Percentiles rank a stretch among this genome's conserved stretches.
Evolutionary conservation across 225 moss, liverwort and hornwort genomes (phyloP).

Genomic region (Lunularia cruciata): DNA sequence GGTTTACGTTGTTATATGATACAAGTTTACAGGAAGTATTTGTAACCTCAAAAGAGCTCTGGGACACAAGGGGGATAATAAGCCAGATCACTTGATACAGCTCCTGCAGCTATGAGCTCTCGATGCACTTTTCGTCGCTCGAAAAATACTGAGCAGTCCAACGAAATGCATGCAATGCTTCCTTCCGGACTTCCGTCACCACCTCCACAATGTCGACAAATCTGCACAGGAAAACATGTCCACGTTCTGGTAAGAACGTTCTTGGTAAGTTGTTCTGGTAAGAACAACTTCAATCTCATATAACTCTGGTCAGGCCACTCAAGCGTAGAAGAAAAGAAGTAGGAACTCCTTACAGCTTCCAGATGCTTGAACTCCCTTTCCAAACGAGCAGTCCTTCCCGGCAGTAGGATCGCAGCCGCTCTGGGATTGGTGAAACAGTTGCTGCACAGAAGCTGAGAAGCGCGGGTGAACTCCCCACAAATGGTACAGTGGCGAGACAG

Average conservation of each 20-base stretch:
- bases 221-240: too few species aligned
- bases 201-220: constrained; percentile 94
- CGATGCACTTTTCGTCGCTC: constrained; percentile 84
- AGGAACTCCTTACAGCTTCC: constrained; percentile 53
- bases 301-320: too few species aligned
- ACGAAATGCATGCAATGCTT: constrained; percentile 66
- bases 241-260: too few species aligned
- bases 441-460: constrained; percentile 75
- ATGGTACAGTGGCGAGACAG: constrained; percentile 87
- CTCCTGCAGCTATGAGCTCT: constrained; percentile 72
- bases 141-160: constrained; percentile 87
- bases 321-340: too few species aligned
- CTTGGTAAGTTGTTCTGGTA: too few species aligned
- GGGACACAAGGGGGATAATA: constrained; percentile 73
- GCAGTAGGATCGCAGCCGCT: constrained; percentile 61
- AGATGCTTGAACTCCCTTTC: constrained; percentile 89
- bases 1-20: too few species aligned
- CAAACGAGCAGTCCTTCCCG: constrained; percentile 70
- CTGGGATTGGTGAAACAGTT: constrained; percentile 59
- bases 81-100: constrained; percentile 61
- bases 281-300: too few species aligned
- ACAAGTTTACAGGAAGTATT: too few species aligned
- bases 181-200: constrained; percentile 62
- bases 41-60: constrained; percentile 55
- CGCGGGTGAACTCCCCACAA: constrained; percentile 81